Conservation (phyloP, 306 rosid species). For the Carpinus viminea region DNA sequence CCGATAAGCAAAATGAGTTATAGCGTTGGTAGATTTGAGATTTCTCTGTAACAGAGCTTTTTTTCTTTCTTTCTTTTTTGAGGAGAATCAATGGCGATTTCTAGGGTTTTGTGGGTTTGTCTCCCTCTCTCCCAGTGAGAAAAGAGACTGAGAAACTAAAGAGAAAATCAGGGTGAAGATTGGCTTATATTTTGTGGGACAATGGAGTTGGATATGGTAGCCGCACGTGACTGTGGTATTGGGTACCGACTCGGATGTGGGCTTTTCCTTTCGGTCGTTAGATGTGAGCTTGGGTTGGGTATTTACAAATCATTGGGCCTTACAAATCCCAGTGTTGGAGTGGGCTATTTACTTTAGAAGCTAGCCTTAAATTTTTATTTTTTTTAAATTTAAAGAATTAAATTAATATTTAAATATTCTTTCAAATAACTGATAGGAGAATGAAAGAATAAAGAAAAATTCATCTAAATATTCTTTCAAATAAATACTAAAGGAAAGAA, state of each 20-base stretch:
- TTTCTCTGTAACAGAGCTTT: background rate
- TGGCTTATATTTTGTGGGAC: background rate
- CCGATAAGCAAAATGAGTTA: background rate
- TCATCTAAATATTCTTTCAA: too few relatives aligned
- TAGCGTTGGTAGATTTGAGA: background rate
- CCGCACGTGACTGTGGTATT: conserved; percentile 43
- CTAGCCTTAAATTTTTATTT: too few relatives aligned
- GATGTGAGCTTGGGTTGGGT: background rate
- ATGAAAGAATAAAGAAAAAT: too few relatives aligned
- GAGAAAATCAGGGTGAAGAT: background rate
- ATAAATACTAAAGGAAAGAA: too few relatives aligned
- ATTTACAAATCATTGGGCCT: background rate
- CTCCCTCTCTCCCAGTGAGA: conserved; percentile 17
- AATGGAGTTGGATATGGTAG: conserved; percentile 12
- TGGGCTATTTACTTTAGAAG: too few relatives aligned
- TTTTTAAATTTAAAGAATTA: too few relatives aligned
- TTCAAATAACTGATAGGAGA: too few relatives aligned
- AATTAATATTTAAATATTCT: too few relatives aligned
- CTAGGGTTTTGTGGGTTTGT: conserved; percentile 50
- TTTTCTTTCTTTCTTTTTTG: background rate
- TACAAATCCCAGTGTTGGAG: background rate
- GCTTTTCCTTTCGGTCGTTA: background rate
- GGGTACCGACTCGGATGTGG: conserved; percentile 2
- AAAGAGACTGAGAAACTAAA: background rate
- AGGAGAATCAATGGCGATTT: conserved; percentile 14